Evolutionary conservation across 441 rosid genomes (phyloP).

Genomic region (Erodium chrysanthum): DNA sequence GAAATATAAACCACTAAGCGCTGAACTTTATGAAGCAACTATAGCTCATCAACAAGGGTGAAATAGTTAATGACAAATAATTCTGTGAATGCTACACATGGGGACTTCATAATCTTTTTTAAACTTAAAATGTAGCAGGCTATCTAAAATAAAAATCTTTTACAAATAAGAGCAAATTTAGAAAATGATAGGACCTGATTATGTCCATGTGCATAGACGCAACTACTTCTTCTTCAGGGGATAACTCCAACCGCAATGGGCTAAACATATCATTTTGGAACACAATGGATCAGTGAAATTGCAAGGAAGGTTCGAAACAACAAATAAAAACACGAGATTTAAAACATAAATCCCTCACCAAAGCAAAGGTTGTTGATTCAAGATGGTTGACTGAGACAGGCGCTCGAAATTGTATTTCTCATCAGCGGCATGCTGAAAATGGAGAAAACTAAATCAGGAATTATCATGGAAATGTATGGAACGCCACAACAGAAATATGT

Average conservation of each 20-base stretch:
- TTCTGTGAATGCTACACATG: neutral
- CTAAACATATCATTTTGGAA: slow-evolving; percentile 28
- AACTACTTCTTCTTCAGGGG: slow-evolving; percentile 87
- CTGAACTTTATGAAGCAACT: neutral
- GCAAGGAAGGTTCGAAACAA: neutral
- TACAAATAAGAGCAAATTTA: slow-evolving; percentile 3
- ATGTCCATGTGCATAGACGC: slow-evolving; percentile 75
- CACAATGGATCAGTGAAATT: neutral
- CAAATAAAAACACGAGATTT: neutral
- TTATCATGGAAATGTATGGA: slow-evolving; percentile 2
- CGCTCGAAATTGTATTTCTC: slow-evolving; percentile 93
- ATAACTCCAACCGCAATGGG: slow-evolving; percentile 74
- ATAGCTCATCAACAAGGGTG: neutral
- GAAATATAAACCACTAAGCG: neutral
- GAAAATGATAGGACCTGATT: slow-evolving; percentile 48
- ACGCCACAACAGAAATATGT: slow-evolving; percentile 13
- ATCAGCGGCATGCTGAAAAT: slow-evolving; percentile 90
- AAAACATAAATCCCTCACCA: slow-evolving; percentile 44
- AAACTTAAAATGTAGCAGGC: neutral
- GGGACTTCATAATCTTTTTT: neutral
- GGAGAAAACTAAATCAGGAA: slow-evolving; percentile 17
- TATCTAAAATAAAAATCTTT: neutral
- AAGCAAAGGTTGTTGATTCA: slow-evolving; percentile 90
- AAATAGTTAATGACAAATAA: neutral
- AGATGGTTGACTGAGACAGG: slow-evolving; percentile 67